Percentiles rank a stretch among this genome's conserved stretches.
These are phyloP conservation scores for Fraxinus americana DNA, from an alignment of 257 asterid genomes.

Conservation along the genomic window DNA sequence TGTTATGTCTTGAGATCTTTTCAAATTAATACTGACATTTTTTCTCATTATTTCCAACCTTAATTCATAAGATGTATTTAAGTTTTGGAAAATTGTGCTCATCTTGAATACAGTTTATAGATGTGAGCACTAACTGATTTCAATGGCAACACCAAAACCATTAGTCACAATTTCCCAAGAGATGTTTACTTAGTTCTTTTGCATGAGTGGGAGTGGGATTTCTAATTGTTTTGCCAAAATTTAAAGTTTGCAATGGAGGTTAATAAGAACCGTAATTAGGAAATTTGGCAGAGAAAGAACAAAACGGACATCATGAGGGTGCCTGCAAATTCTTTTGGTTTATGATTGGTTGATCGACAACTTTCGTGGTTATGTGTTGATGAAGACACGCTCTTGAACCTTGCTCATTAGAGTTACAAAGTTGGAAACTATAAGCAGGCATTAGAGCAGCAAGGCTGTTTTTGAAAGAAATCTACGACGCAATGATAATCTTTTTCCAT, in stretches of 20 bases:
- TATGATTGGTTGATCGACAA: neutral
- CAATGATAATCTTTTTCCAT: slow-evolving; percentile 90
- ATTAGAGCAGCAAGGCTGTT: slow-evolving; percentile 84
- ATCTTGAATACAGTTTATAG: neutral
- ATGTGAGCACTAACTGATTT: neutral
- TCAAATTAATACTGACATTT: neutral
- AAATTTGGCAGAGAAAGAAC: neutral
- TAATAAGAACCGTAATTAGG: neutral
- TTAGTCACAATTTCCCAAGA: neutral
- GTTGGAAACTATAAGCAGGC: slow-evolving; percentile 87
- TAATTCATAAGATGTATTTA: neutral
- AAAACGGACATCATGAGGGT: too few relatives aligned
- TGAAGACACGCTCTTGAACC: slow-evolving; percentile 75
- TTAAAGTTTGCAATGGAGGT: neutral
- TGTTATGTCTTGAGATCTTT: neutral
- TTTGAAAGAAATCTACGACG: slow-evolving; percentile 83
- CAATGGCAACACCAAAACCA: neutral
- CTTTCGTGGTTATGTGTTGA: slow-evolving; percentile 38
- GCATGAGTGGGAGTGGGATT: neutral
- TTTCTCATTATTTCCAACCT: neutral
- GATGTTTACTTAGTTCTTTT: neutral
- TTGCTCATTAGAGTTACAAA: slow-evolving; percentile 46
- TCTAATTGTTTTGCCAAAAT: neutral
- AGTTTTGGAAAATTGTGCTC: too few relatives aligned
- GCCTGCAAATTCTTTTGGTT: neutral